These are phyloP conservation scores for Calcarisporium arbuscula DNA, from an alignment of 2,329 filamentous ascomycete species.

Conservation along the genomic window DNA sequence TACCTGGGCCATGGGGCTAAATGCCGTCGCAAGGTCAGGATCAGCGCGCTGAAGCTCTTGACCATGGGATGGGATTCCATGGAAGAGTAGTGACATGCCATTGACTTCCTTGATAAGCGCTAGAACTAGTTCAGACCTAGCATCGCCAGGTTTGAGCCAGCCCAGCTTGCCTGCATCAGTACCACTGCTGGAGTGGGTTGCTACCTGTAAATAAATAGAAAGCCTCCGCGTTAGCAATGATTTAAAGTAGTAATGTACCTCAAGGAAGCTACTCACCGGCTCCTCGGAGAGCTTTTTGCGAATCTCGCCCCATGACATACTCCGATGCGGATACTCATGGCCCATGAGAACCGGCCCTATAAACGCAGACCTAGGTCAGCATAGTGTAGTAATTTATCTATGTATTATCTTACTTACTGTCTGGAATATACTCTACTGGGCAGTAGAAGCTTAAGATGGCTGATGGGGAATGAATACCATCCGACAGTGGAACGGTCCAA, in stretches of 20 bases:
- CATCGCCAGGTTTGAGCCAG: slow-evolving; percentile 12
- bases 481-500: slow-evolving; percentile 9
- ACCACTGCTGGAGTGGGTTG: slow-evolving; percentile 11
- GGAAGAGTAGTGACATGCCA: slow-evolving; percentile 14
- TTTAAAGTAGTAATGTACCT: too few relatives aligned
- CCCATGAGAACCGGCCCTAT: slow-evolving; percentile 11
- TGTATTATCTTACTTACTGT: slow-evolving; percentile 11
- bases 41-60: slow-evolving; percentile 7
- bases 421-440: slow-evolving; percentile 12
- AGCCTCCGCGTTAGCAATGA: too few relatives aligned
- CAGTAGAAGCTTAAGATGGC: slow-evolving; percentile 14
- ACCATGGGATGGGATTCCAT: slow-evolving; percentile 9
- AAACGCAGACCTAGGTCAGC: slow-evolving; percentile 1
- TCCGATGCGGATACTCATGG: slow-evolving; percentile 10
- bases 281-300: slow-evolving; percentile 5
- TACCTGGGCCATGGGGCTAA: slow-evolving; percentile 14
- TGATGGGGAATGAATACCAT: slow-evolving; percentile 7
- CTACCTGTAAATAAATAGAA: background rate
- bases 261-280: slow-evolving; percentile 6
- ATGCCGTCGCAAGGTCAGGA: slow-evolving; percentile 7
- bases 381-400: too few relatives aligned
- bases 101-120: slow-evolving; percentile 13
- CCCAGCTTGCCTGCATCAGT: slow-evolving; percentile 13
- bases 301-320: slow-evolving; percentile 11
- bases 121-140: slow-evolving; percentile 14